Conservation (phyloP, 176 grass and related monocot genomes). For the Paspalum vaginatum region DNA sequence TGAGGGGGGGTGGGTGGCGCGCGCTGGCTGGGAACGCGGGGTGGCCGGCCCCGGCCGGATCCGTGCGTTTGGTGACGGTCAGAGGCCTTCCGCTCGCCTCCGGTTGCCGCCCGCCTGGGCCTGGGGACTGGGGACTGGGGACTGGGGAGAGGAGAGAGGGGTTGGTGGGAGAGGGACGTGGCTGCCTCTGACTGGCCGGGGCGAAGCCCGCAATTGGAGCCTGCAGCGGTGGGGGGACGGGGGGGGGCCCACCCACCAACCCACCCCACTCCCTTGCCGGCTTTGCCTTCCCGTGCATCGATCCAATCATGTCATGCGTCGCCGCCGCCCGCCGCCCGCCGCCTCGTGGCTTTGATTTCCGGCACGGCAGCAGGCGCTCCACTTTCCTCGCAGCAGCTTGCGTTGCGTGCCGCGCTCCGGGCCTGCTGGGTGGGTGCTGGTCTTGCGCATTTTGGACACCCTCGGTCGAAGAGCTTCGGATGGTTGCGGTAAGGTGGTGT, state of each 20-base stretch:
- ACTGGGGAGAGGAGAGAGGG: background rate
- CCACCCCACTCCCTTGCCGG: background rate
- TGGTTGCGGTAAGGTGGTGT: too few relatives aligned
- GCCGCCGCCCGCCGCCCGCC: too few relatives aligned
- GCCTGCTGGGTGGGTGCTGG: too few relatives aligned
- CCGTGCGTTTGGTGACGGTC: too few relatives aligned
- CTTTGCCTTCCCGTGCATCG: background rate
- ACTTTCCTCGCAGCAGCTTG: too few relatives aligned
- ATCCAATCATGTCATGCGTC: background rate
- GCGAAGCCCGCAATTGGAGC: background rate
- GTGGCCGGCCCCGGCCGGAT: background rate
- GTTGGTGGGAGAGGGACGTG: constrained; percentile 28
- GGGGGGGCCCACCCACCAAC: background rate
- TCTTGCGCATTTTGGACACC: too few relatives aligned
- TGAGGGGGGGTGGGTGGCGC: background rate
- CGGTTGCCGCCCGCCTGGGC: background rate
- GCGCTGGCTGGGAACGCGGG: background rate
- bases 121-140: too few relatives aligned
- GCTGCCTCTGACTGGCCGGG: background rate
- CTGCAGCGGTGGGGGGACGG: background rate
- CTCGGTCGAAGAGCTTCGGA: too few relatives aligned
- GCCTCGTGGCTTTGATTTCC: too few relatives aligned
- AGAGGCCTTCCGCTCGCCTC: background rate
- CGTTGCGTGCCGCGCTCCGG: too few relatives aligned
- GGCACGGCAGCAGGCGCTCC: too few relatives aligned